Conservation (phyloP, 306 rosid genomes). For the Comarum palustre region DNA sequence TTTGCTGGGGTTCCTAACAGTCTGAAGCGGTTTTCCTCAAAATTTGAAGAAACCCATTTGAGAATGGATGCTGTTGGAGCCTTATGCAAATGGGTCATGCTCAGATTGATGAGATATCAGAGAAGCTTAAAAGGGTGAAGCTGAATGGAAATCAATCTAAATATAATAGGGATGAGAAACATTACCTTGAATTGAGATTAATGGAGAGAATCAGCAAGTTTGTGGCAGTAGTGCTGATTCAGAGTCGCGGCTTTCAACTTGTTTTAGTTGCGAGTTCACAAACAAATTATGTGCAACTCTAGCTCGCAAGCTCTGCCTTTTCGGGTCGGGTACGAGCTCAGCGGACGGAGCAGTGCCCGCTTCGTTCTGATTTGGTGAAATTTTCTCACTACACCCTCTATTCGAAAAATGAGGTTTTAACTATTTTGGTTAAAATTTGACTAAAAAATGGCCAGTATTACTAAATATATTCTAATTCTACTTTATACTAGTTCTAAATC, state of each 20-base stretch:
- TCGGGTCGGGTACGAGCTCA: background rate
- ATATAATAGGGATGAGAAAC: background rate
- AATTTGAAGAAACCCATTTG: slow-evolving; percentile 29
- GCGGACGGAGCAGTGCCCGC: background rate
- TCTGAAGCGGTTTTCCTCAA: slow-evolving; percentile 15
- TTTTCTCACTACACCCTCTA: too few relatives aligned
- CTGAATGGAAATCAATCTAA: background rate
- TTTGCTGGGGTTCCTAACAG: slow-evolving; percentile 13
- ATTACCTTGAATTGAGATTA: slow-evolving; percentile 23
- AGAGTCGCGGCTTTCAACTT: background rate
- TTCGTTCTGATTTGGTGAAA: too few relatives aligned
- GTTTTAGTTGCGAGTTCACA: background rate
- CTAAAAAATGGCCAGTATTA: too few relatives aligned
- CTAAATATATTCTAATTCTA: too few relatives aligned
- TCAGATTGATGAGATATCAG: slow-evolving; percentile 18
- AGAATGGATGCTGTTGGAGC: slow-evolving; percentile 22
- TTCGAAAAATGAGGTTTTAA: too few relatives aligned
- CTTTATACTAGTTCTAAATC: too few relatives aligned
- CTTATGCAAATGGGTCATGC: slow-evolving; percentile 46
- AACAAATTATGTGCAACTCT: too few relatives aligned
- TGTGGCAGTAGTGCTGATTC: background rate
- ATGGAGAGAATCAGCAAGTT: background rate
- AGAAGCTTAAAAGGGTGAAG: background rate
- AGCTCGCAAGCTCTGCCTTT: too few relatives aligned
- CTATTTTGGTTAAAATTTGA: too few relatives aligned